Conservation (phyloP, 1,284 basidiomycete species). For the Ceratobasidium sp. region DNA sequence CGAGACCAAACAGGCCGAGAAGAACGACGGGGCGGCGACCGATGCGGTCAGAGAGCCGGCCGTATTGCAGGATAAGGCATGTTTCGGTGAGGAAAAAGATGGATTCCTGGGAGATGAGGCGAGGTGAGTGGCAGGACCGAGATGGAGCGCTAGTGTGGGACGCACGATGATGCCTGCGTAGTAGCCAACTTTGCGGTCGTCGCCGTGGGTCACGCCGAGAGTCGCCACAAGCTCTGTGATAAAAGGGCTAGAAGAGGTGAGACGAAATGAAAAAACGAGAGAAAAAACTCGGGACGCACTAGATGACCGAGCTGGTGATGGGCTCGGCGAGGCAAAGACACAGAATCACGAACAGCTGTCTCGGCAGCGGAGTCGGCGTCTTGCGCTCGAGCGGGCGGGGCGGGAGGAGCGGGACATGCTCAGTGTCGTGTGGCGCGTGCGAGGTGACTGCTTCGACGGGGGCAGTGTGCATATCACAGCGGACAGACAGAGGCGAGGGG, state of each 20-base stretch:
- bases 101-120: conserved; percentile 67
- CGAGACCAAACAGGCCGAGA: conserved; percentile 72
- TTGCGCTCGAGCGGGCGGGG: conserved; percentile 28
- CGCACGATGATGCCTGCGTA: conserved; percentile 73
- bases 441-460: conserved; percentile 15
- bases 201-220: conserved; percentile 72
- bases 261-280: not conserved
- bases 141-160: conserved; percentile 29
- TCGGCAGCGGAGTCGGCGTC: conserved; percentile 67
- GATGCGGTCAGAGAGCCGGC: conserved; percentile 75
- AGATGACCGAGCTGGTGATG: conserved; percentile 76
- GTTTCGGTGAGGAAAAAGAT: conserved; percentile 79
- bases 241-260: conserved; percentile 7
- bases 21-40: conserved; percentile 81
- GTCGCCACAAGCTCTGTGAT: conserved; percentile 66
- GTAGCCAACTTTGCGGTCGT: conserved; percentile 71
- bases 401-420: conserved; percentile 34
- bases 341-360: conserved; percentile 63
- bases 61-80: conserved; percentile 69
- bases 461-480: conserved; percentile 39
- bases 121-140: conserved; percentile 57
- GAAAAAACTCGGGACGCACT: conserved; percentile 50
- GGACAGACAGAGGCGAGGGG: not conserved
- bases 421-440: conserved; percentile 27
- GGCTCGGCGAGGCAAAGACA: conserved; percentile 69